Evolutionary conservation across 2,329 filamentous ascomycete genomes (phyloP).

Genomic region (Aspergillus proliferans): DNA sequence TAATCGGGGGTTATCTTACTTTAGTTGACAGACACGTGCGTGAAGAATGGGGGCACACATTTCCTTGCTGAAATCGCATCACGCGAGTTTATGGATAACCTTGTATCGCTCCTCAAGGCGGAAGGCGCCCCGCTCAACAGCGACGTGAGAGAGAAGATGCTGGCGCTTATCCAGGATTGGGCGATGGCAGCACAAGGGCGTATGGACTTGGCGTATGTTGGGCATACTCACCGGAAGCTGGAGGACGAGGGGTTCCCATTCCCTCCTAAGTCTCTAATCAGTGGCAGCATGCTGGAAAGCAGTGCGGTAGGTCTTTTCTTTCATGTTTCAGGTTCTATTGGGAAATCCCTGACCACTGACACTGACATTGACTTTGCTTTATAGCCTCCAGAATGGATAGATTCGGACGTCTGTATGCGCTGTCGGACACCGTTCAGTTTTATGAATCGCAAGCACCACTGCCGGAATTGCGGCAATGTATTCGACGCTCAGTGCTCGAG

Average conservation of each 20-base stretch:
- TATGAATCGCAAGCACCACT: conserved; percentile 97
- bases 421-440: conserved; percentile 94
- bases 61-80: conserved; percentile 95
- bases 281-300: conserved; percentile 97
- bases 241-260: conserved; percentile 84
- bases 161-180: conserved; percentile 92
- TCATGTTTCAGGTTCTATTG: not conserved
- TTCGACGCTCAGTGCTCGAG: conserved; percentile 93
- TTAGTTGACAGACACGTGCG: conserved; percentile 91
- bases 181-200: conserved; percentile 81
- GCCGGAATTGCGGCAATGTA: conserved; percentile 93
- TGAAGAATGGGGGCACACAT: conserved; percentile 95
- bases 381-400: conserved; percentile 91
- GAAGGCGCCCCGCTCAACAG: conserved; percentile 70
- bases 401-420: conserved; percentile 98
- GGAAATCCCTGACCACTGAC: not conserved
- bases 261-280: conserved; percentile 75
- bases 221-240: conserved; percentile 75
- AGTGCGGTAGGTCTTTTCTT: conserved; percentile 64
- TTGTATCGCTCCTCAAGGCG: conserved; percentile 81
- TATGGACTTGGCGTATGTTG: conserved; percentile 76
- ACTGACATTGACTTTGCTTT: not conserved
- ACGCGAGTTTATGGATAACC: conserved; percentile 95
- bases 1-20: conserved; percentile 6
- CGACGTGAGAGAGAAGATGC: conserved; percentile 81